Percentiles rank a stretch among this genome's conserved stretches.
Evolutionary conservation across 257 asterid genomes (phyloP).

Genomic region (Thymus quinquecostatus): DNA sequence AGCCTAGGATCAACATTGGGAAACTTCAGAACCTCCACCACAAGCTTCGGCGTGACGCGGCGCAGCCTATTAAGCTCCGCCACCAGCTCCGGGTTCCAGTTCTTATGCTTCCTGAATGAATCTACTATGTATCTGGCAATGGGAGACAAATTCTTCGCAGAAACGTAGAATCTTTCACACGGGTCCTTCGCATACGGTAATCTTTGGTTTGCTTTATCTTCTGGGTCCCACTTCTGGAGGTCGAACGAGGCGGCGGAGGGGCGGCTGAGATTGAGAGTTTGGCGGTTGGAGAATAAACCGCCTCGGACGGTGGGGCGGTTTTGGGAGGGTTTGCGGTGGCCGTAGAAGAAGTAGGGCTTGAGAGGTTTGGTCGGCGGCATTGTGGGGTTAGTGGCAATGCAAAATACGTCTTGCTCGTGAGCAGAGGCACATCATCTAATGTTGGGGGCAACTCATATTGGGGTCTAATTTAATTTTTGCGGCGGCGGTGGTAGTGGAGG

Average conservation of each 20-base stretch:
- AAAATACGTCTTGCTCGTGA: too few relatives aligned
- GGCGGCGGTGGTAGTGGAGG: too few relatives aligned
- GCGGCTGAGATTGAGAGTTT: conserved; percentile 40
- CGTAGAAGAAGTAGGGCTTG: conserved; percentile 85
- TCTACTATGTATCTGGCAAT: conserved; percentile 85
- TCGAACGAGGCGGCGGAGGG: conserved; percentile 55
- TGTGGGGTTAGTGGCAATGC: neutral
- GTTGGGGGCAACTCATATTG: too few relatives aligned
- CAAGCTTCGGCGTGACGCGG: conserved; percentile 88
- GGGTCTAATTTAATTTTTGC: too few relatives aligned
- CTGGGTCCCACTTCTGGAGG: conserved; percentile 88
- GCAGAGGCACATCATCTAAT: too few relatives aligned
- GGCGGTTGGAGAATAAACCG: conserved; percentile 87
- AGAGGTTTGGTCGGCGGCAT: conserved; percentile 49
- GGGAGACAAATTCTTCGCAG: conserved; percentile 79
- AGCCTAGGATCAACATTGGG: conserved; percentile 80
- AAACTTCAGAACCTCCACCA: conserved; percentile 78
- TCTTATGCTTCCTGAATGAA: conserved; percentile 69
- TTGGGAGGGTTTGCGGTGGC: conserved; percentile 90
- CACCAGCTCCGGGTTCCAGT: conserved; percentile 72
- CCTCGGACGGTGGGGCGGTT: conserved; percentile 92
- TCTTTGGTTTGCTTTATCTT: conserved; percentile 29
- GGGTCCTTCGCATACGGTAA: conserved; percentile 49
- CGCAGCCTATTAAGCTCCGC: conserved; percentile 80
- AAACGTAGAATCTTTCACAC: conserved; percentile 65